A percentile compares a stretch with the other conserved stretches of the same genome.
These are phyloP conservation scores for Eucalyptus marginata DNA, from an alignment of 345 rosid genomes.

Conservation along the genomic window DNA sequence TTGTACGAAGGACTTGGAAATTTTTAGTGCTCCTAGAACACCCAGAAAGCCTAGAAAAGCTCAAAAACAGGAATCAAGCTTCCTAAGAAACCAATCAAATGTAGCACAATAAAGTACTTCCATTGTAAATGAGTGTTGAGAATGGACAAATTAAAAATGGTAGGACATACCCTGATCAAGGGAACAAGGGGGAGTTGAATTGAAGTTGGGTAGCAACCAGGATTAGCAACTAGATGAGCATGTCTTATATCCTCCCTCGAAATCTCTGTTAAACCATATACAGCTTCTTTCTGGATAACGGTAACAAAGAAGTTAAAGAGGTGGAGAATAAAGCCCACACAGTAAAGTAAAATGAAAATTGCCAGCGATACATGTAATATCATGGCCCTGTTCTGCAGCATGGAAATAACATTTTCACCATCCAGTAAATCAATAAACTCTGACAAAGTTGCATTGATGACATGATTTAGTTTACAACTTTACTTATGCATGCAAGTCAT, in stretches of 20 bases:
- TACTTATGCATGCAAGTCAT: neutral
- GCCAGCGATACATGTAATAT: neutral
- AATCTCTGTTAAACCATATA: conserved; percentile 93
- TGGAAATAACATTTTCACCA: neutral
- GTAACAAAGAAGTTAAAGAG: neutral
- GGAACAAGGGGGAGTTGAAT: conserved; percentile 96
- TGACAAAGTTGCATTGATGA: neutral
- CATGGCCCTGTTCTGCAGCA: neutral
- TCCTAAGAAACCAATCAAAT: neutral
- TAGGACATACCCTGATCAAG: conserved; percentile 48
- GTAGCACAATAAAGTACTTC: neutral
- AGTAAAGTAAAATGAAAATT: neutral
- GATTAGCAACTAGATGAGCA: conserved; percentile 88
- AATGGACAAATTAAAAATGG: neutral
- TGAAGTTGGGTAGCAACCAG: conserved; percentile 97
- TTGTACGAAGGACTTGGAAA: neutral
- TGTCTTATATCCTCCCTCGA: conserved; percentile 48
- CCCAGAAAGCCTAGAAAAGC: neutral
- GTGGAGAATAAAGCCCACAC: neutral
- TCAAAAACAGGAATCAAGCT: neutral
- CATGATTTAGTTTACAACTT: neutral
- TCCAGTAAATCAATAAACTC: neutral
- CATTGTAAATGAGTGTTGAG: neutral
- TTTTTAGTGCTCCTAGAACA: neutral
- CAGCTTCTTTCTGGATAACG: conserved; percentile 64